These are phyloP conservation scores for Smittium culicis DNA, from an alignment of 371 early-diverging fungal species.

Conservation along the genomic window DNA sequence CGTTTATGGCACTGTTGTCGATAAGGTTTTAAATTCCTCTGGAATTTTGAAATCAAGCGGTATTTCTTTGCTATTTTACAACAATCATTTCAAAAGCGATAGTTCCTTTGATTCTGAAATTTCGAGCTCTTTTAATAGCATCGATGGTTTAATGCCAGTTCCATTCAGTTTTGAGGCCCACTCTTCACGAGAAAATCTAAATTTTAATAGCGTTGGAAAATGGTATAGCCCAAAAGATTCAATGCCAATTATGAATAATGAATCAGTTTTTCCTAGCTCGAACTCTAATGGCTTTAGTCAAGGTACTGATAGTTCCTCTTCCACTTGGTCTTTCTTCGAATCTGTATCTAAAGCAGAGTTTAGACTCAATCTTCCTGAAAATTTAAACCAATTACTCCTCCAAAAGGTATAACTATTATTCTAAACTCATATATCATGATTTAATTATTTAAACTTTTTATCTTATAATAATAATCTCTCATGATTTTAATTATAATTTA, in stretches of 20 bases:
- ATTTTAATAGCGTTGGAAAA: neutral
- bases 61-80: constrained; percentile 1
- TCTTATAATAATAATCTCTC: neutral
- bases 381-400: neutral
- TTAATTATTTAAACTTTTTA: neutral
- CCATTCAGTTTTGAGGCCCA: neutral
- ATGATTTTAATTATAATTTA: neutral
- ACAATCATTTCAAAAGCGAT: neutral
- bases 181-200: constrained; percentile 3
- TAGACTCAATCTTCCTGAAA: neutral
- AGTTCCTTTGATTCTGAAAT: neutral
- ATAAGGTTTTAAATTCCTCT: neutral
- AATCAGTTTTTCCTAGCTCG: too few relatives aligned
- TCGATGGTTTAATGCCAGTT: neutral
- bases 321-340: neutral
- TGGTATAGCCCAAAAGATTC: neutral
- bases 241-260: neutral
- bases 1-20: neutral
- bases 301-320: neutral
- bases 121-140: neutral
- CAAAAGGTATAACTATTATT: neutral
- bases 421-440: neutral
- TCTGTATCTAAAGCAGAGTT: constrained; percentile 1
- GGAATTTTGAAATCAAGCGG: neutral
- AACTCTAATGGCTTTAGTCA: neutral